Evolutionary conservation across 768 basidiomycete species (phyloP), one percentile per base, ranked within the genome.

Genomic region (Boletellus ananiceps): DNA sequence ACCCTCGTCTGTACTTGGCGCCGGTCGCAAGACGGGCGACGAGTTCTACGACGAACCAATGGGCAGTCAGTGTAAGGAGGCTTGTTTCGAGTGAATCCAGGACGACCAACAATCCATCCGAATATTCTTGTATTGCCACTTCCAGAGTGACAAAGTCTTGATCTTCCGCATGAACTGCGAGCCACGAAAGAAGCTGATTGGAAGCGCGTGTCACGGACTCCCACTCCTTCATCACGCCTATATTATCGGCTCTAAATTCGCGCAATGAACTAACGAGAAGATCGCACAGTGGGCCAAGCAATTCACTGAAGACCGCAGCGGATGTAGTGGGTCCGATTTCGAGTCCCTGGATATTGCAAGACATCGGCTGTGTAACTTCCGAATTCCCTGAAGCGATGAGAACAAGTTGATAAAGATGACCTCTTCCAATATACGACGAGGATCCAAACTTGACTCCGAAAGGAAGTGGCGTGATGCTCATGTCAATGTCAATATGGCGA

Each of bases 21-120:
- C 61, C 58, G 8, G 48, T 40, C 21, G 48, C 56, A 19, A 75
- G 50, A 15, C 81, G 76, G 32, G 69, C 69, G 3, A 75, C 69
- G 16, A 85, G 47, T 57, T 86, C 86, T 29, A 89, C 69, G 3
- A 72, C 57, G 60, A 85, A 83, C 87, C 87, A 90, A 31, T 74
- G 70, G n/a, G 75, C 55, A 9, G 71, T 60, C 37, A 85, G 63
- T 3, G 69, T 70, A 18, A 76, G 68, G 3, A 57, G 50, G 3
- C 56, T 64, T 1, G 69, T 62, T 1, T 69, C 59, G 2, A 68
- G 61, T 5, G 73, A 69, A 23, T 71, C 67, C 44, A 81, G 62
- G 14, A 65, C 64, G 18, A 66, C 59, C 5, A 75, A 56, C 29
- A 82, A 59, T 13, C 62, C 68, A 33, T 64, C 56, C 35, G 76